These are phyloP conservation scores for bread wheat (Triticum aestivum) DNA, from an alignment of 176 grass and related monocot species.

Conservation along the genomic window DNA sequence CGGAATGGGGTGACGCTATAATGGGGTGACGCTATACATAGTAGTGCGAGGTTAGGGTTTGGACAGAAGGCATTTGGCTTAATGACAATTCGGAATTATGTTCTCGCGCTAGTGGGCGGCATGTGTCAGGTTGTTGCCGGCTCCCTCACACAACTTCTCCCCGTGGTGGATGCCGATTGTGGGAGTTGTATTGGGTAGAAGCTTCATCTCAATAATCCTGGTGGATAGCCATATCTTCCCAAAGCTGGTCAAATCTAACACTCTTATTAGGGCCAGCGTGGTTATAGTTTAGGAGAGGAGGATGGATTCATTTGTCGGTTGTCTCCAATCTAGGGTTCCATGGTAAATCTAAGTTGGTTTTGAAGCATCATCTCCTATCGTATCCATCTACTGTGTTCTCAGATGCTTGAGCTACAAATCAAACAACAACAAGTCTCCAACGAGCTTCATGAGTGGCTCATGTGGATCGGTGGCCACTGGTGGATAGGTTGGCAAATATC, in stretches of 20 bases:
- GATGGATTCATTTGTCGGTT: background rate
- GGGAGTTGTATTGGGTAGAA: background rate
- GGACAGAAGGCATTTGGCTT: background rate
- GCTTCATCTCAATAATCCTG: background rate
- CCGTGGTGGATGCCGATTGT: background rate
- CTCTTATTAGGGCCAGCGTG: background rate
- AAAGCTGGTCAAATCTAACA: background rate
- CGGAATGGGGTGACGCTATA: too few species aligned
- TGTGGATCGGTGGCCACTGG: background rate
- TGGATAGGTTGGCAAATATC: background rate
- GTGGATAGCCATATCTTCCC: background rate
- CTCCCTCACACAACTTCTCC: too few species aligned
- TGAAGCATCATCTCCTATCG: background rate
- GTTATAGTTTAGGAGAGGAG: background rate
- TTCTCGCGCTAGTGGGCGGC: background rate
- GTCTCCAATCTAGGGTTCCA: background rate
- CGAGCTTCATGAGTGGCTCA: background rate
- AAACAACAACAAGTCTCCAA: background rate
- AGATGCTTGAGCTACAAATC: background rate
- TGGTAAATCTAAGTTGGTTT: background rate
- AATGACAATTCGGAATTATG: background rate
- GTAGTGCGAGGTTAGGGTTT: background rate
- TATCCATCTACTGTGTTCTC: background rate
- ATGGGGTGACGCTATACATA: background rate
- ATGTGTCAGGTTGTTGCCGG: too few species aligned